Evolutionary conservation across 2,329 filamentous ascomycete species (phyloP), one percentile per base, ranked within the genome.

Genomic region (Boeremia lycopersici): DNA sequence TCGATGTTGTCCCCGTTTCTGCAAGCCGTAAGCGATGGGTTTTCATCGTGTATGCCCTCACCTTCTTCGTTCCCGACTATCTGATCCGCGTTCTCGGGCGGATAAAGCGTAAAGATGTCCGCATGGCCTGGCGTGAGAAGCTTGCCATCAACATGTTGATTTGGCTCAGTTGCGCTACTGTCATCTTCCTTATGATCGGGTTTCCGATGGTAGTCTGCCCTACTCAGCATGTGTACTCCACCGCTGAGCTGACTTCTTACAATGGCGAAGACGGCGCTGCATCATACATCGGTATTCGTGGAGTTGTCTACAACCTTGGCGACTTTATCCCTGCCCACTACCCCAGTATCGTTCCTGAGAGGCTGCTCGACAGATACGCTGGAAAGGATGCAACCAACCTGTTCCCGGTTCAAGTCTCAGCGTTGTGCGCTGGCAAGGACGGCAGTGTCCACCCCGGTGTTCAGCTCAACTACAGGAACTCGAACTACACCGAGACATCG

Each of bases 121-220:
- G 93, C 23, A 83, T 89, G 73, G 95, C 95, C 0, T 99, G 95
- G 95, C 85, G 95, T 71, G 95, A 99, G 75, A 99, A 99, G 81
- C 75, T 99, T 55, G 93, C 95, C 48, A 99, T 99, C 82, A 99
- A 99, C 80, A 82, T 99, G 74, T 84, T 98, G 70, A 99, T 99
- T 72, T 99, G 96, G 95, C 79, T 93, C 53, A 85, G 84, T 72
- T 98, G 93, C 77, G 79, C 78, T 13, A 76, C 90, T 43, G 86
- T 90, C 26, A 84, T 89, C 51, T 99, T 99, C 80, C 89, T 99
- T 81, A 91, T 98, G 78, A 75, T 98, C 57, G 83, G 87, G 50
- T 96, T 99, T 71, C 96, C 96, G 0, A 79, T 82, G 63, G 78
- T 98, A 60, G 91, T 99, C 68, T 99, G 95, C 76, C 95, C 95